Conservation (phyloP, 371 early-diverging fungal species). For the Syncephalis fuscata region DNA sequence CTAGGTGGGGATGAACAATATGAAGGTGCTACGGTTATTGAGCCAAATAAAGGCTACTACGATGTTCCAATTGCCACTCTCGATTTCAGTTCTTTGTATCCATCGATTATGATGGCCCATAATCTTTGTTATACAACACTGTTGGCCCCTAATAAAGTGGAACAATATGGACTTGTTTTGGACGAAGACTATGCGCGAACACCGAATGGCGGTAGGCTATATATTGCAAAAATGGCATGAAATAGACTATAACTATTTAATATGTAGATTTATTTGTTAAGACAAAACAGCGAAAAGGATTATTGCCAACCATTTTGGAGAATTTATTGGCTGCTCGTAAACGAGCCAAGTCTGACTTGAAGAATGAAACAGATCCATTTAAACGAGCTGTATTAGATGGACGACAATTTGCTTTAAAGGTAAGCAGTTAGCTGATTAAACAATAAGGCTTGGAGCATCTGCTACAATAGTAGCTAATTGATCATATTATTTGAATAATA, state of each 20-base stretch:
- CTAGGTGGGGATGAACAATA: conserved; percentile 72
- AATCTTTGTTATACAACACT: conserved; percentile 99
- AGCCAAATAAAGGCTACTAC: conserved; percentile 95
- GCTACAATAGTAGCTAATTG: no score
- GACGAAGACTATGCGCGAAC: conserved; percentile 77
- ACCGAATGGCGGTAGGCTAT: conserved; percentile 68
- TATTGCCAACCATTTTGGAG: conserved; percentile 88
- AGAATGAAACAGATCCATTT: conserved; percentile 88
- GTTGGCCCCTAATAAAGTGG: conserved; percentile 34
- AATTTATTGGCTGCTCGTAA: conserved; percentile 94
- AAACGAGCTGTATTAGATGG: conserved; percentile 91
- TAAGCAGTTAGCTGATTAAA: no score
- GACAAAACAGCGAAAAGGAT: conserved; percentile 56
- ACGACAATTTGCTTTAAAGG: conserved; percentile 95
- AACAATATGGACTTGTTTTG: conserved; percentile 41
- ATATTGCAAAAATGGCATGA: no score
- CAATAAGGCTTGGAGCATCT: no score
- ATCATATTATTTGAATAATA: conserved; percentile 10
- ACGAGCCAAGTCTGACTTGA: conserved; percentile 85
- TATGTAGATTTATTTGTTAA: conserved; percentile 69
- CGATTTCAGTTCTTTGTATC: conserved; percentile 99
- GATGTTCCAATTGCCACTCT: conserved; percentile 94
- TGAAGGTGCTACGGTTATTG: conserved; percentile 99
- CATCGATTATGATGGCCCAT: conserved; percentile 99
- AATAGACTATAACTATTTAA: no score